These are phyloP conservation scores for Ehretia macrophylla DNA, from an alignment of 257 asterid species.

Conservation along the genomic window DNA sequence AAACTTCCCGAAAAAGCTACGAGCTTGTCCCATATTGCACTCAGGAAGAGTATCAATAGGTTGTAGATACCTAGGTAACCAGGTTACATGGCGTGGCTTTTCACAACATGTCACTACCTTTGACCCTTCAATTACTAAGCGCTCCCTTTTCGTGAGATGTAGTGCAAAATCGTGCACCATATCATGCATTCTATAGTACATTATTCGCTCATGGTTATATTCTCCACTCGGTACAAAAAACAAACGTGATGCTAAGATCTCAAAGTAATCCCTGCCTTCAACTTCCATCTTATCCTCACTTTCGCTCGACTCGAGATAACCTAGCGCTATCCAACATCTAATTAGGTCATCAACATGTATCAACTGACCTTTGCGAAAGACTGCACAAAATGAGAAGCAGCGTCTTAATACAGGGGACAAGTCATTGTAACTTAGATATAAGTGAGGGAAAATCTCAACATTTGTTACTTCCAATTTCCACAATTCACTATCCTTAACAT, in stretches of 20 bases:
- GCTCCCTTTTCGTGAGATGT: background rate
- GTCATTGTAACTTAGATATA: constrained; percentile 18
- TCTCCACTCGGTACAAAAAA: constrained; percentile 11
- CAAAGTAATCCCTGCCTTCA: constrained; percentile 17
- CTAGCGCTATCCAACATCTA: constrained; percentile 22
- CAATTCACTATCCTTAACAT: constrained; percentile 12
- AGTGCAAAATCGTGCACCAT: background rate
- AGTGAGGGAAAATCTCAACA: constrained; percentile 18
- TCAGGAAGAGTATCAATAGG: background rate
- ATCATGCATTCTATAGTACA: background rate
- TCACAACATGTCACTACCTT: background rate
- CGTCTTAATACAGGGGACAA: constrained; percentile 12
- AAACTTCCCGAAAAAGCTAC: background rate
- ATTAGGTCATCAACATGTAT: constrained; percentile 18
- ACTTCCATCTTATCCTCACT: constrained; percentile 13
- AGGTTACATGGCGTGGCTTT: background rate
- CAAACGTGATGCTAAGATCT: constrained; percentile 6
- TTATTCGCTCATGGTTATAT: background rate
- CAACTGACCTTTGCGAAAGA: background rate
- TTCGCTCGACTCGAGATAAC: constrained; percentile 10
- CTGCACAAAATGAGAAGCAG: background rate
- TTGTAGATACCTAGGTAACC: background rate
- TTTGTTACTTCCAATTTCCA: constrained; percentile 14
- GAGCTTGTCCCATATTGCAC: background rate
- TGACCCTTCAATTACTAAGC: background rate